Conservation (phyloP, 345 rosid genomes). For the Theobroma cacao region DNA sequence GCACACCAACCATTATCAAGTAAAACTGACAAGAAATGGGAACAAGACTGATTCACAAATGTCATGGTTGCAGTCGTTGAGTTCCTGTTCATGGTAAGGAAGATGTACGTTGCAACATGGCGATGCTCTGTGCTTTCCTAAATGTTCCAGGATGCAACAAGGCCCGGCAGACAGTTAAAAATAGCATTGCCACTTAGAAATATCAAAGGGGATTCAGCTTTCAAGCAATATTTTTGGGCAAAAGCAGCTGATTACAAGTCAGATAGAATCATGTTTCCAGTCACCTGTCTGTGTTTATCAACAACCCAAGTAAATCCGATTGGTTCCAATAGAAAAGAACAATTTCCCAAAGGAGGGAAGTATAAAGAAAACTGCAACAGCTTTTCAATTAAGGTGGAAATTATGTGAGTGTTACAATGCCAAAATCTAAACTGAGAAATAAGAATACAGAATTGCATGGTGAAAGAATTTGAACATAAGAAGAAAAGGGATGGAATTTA, state of each 20-base stretch:
- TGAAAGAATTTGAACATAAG: neutral
- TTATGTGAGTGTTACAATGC: neutral
- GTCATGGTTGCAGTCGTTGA: neutral
- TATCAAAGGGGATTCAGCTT: neutral
- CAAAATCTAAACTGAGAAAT: neutral
- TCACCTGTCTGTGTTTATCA: neutral
- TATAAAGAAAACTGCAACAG: neutral
- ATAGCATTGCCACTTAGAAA: too few relatives aligned
- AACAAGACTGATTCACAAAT: neutral
- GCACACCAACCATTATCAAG: neutral
- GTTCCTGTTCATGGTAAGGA: neutral
- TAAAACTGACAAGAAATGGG: too few relatives aligned
- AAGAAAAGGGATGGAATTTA: neutral
- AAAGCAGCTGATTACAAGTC: neutral
- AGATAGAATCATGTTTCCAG: neutral
- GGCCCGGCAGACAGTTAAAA: too few relatives aligned
- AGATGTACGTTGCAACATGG: neutral
- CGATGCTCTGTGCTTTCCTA: neutral
- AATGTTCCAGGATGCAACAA: too few relatives aligned
- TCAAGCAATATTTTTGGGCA: neutral
- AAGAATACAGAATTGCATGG: neutral
- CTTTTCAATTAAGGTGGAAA: neutral
- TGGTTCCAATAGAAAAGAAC: neutral
- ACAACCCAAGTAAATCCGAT: neutral
- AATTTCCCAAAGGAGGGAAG: neutral